Evolutionary conservation across 78 protist species (phyloP).

Genomic region (Dictyostelium intermedium): DNA sequence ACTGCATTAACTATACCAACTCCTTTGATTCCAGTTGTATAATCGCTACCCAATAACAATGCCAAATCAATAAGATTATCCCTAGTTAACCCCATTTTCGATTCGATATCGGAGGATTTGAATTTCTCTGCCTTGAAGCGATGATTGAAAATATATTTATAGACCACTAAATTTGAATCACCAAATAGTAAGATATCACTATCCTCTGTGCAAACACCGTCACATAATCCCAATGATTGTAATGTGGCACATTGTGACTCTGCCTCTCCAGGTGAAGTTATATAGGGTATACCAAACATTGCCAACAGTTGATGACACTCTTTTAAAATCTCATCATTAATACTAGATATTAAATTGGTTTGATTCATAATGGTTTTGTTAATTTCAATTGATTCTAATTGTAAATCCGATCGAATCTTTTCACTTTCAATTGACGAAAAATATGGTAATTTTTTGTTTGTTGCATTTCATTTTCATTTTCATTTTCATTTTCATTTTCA

Average conservation of each 20-base stretch:
- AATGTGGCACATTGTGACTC: constrained; percentile 86
- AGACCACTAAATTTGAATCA: constrained; percentile 8
- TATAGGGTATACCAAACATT: constrained; percentile 82
- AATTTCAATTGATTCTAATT: constrained; percentile 12
- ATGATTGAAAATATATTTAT: constrained; percentile 46
- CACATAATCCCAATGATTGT: constrained; percentile 52
- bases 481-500: background rate
- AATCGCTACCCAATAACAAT: constrained; percentile 71
- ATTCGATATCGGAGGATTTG: background rate
- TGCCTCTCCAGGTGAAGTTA: constrained; percentile 83
- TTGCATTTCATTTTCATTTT: background rate
- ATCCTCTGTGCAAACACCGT: constrained; percentile 86
- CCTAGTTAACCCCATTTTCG: constrained; percentile 13
- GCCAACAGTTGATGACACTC: constrained; percentile 63
- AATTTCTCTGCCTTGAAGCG: constrained; percentile 21
- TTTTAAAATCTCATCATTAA: constrained; percentile 36
- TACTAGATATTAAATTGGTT: constrained; percentile 18
- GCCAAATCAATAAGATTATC: constrained; percentile 40
- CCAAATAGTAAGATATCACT: constrained; percentile 79
- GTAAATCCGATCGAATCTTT: constrained; percentile 13
- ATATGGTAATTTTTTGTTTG: background rate
- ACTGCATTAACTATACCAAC: constrained; percentile 83
- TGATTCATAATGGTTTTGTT: background rate
- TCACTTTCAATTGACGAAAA: constrained; percentile 30
- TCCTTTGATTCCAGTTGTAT: constrained; percentile 77